These are phyloP conservation scores for Capsella rubella DNA, from an alignment of 441 rosid species.

Conservation along the genomic window DNA sequence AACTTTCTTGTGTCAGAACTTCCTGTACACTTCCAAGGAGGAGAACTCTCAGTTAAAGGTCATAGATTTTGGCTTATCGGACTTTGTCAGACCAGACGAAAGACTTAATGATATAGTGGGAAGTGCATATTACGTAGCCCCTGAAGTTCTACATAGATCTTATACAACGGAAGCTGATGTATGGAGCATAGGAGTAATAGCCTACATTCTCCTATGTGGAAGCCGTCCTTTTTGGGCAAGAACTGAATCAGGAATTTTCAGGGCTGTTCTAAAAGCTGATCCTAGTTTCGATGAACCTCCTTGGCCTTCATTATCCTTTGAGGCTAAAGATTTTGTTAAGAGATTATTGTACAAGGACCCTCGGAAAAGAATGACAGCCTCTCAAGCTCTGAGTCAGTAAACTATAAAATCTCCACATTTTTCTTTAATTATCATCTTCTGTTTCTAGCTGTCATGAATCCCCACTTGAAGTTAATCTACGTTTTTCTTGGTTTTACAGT, in stretches of 20 bases:
- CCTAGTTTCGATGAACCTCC: constrained; percentile 86
- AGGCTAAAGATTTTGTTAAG: constrained; percentile 92
- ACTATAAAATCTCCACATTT: constrained; percentile 27
- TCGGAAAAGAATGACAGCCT: constrained; percentile 86
- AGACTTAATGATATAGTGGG: constrained; percentile 99
- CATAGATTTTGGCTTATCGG: constrained; percentile 92
- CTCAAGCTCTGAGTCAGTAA: constrained; percentile 89
- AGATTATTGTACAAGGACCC: constrained; percentile 83
- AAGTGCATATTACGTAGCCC: constrained; percentile 96
- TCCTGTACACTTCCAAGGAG: constrained; percentile 81
- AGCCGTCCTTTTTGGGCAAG: constrained; percentile 99
- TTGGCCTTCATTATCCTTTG: constrained; percentile 86
- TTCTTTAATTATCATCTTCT: constrained; percentile 21
- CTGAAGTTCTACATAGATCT: constrained; percentile 96
- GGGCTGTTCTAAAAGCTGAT: constrained; percentile 87
- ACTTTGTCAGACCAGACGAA: constrained; percentile 96
- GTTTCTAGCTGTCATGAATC: constrained; percentile 3
- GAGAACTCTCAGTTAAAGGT: constrained; percentile 84
- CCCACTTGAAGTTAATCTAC: not conserved
- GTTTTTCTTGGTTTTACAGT: constrained; percentile 53
- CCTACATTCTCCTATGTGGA: constrained; percentile 92
- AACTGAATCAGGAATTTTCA: constrained; percentile 95
- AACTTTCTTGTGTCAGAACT: constrained; percentile 73
- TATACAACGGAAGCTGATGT: constrained; percentile 96
- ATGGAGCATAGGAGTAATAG: constrained; percentile 96